These are phyloP conservation scores for Malus sieversii DNA, from an alignment of 306 rosid genomes.

Conservation along the genomic window DNA sequence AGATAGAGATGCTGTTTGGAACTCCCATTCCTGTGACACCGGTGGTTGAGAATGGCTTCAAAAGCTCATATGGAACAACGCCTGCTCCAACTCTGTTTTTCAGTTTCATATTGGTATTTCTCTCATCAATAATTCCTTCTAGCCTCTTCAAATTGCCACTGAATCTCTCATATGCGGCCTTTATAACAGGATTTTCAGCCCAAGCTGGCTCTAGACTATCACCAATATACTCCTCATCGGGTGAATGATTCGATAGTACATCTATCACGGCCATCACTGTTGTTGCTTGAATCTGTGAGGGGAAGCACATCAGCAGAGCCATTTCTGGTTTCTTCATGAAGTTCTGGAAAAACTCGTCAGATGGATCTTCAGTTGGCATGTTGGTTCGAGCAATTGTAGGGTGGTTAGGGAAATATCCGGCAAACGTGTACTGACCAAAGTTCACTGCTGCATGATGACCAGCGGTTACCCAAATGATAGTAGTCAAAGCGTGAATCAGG, in stretches of 20 bases:
- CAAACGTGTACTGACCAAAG: conserved; percentile 34
- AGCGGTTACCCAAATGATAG: conserved; percentile 31
- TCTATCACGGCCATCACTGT: conserved; percentile 29
- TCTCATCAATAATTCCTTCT: conserved; percentile 24
- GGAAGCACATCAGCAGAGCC: conserved; percentile 26
- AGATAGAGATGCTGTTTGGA: conserved; percentile 26
- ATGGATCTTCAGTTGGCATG: conserved; percentile 27
- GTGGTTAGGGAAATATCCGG: conserved; percentile 34
- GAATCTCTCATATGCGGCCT: conserved; percentile 25
- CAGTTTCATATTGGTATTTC: conserved; percentile 11
- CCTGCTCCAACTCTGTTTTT: conserved; percentile 34
- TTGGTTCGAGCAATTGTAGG: conserved; percentile 31
- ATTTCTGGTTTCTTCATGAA: conserved; percentile 23
- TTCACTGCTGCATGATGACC: conserved; percentile 35
- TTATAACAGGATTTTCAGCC: conserved; percentile 26
- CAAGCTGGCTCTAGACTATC: conserved; percentile 22
- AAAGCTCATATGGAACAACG: conserved; percentile 35
- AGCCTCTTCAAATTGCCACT: conserved; percentile 16
- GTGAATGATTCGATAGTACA: conserved; percentile 27
- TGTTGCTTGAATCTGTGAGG: conserved; percentile 33
- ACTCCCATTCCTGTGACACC: conserved; percentile 33
- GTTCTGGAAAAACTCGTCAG: conserved; percentile 4
- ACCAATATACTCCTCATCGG: conserved; percentile 32
- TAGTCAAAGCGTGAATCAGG: conserved; percentile 17
- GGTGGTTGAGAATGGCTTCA: conserved; percentile 27